Evolutionary conservation across 1,139 yeast species (phyloP).

Genomic region (Nadsonia starkeyi-henricii): DNA sequence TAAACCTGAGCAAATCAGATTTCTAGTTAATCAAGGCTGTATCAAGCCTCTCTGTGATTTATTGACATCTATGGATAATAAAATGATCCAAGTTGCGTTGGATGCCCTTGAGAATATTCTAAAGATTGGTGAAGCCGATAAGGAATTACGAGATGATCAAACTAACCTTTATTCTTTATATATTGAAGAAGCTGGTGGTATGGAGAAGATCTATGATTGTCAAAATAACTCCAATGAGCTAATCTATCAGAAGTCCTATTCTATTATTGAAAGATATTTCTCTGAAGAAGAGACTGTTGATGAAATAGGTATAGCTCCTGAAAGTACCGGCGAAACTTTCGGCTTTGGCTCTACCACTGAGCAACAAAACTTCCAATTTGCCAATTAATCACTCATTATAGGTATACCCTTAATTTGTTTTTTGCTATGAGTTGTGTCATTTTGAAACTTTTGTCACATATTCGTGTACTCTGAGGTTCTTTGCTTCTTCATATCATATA

Average conservation of each 20-base stretch:
- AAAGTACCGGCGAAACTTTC: conserved; percentile 64
- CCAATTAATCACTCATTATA: neutral
- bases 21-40: conserved; percentile 88
- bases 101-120: conserved; percentile 91
- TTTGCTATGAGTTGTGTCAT: too few relatives aligned
- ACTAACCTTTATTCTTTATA: conserved; percentile 78
- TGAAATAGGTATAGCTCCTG: conserved; percentile 70
- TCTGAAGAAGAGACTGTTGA: conserved; percentile 64
- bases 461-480: too few relatives aligned
- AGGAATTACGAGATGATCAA: conserved; percentile 54
- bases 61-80: conserved; percentile 74
- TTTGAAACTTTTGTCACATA: too few relatives aligned
- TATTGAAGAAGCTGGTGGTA: conserved; percentile 97
- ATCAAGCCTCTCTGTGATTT: conserved; percentile 94
- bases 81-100: conserved; percentile 85
- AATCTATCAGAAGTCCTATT: conserved; percentile 82
- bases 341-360: conserved; percentile 46
- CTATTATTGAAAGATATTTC: conserved; percentile 82
- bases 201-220: conserved; percentile 90
- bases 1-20: conserved; percentile 86
- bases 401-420: too few relatives aligned
- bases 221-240: conserved; percentile 86
- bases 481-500: too few relatives aligned
- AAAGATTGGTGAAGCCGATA: conserved; percentile 87
- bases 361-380: conserved; percentile 13